Base-by-base conservation (phyloP, 768 basidiomycete genomes). In the Flagelloscypha sp. region DNA sequence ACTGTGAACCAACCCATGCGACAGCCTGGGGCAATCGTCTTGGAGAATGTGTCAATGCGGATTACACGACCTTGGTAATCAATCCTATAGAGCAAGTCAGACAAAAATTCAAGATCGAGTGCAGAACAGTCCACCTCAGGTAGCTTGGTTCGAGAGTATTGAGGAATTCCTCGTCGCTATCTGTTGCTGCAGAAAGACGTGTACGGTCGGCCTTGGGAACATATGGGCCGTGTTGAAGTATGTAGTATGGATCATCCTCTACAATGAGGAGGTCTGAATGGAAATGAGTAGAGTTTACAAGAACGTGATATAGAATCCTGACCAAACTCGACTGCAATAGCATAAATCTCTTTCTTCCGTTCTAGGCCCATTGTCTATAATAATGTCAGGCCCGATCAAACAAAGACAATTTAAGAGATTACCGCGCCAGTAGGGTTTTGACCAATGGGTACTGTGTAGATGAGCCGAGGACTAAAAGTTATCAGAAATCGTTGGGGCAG, bases 41-140 rank as follows among this genome's bases (percentile, higher is more conserved):
- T 86, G 24, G 77, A 81, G 52, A 85, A 84, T 0, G 79, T 79
- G 49, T 90, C 88, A 23, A 90, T 58, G 3, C 85, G 79, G 38
- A 93, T 75, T 27, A 93, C 87, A 20, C 87, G 74, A 3, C 86
- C 87, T 53, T 90, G 74, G 42, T 74, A 75, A 52, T 90, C 86
- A 47, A 79, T 61, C 27, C 72, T 76, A 37, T 25, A 4, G 17
- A 23, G 35, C 15, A 16, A 30, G 18, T 27, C 6, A 24, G 24
- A 33, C 6, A 18, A 20, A 7, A 15, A 17, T 30, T 13, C n/a
- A n/a, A n/a, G n/a, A n/a, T n/a, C 11, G 16, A 27, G 15, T 8
- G 19, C 29, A 22, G 9, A 6, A 36, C 18, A 17, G 33, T 52
- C 25, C 55, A 76, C 74, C 62, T 71, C 28, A 82, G 50, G 56